Evolutionary conservation across 768 basidiomycete species (phyloP).

Genomic region (Pleurotus tuoliensis): DNA sequence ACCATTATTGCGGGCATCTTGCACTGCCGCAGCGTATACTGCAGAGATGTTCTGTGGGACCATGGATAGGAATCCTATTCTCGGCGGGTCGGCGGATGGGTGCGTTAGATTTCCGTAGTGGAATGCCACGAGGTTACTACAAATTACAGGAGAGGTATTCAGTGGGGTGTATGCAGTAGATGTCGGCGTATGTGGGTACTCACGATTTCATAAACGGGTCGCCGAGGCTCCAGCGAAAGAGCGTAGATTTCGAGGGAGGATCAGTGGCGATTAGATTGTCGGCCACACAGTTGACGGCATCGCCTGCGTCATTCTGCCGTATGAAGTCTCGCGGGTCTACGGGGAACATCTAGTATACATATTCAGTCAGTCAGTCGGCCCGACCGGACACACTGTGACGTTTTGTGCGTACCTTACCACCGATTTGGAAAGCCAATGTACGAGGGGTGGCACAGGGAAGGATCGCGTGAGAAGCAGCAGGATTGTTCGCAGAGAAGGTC

Average conservation of each 20-base stretch:
- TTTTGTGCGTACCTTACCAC: constrained; percentile 38
- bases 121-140: constrained; percentile 59
- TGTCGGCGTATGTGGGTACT: constrained; percentile 19
- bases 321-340: constrained; percentile 72
- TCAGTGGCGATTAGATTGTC: constrained; percentile 59
- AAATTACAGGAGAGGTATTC: neutral
- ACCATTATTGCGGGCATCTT: constrained; percentile 30
- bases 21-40: constrained; percentile 31
- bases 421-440: constrained; percentile 58
- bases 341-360: constrained; percentile 43
- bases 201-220: constrained; percentile 71
- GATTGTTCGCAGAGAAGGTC: constrained; percentile 22
- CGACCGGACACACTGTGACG: too few species aligned
- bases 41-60: constrained; percentile 50
- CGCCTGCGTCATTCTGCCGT: constrained; percentile 28
- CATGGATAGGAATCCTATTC: constrained; percentile 62
- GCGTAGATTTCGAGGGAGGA: constrained; percentile 43
- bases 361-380: too few species aligned
- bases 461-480: constrained; percentile 19
- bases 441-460: constrained; percentile 54
- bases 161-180: neutral
- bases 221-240: constrained; percentile 72
- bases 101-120: constrained; percentile 69
- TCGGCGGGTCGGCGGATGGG: constrained; percentile 64
- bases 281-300: constrained; percentile 45